Conservation (phyloP, 306 rosid genomes). For the Trifolium dubium region DNA sequence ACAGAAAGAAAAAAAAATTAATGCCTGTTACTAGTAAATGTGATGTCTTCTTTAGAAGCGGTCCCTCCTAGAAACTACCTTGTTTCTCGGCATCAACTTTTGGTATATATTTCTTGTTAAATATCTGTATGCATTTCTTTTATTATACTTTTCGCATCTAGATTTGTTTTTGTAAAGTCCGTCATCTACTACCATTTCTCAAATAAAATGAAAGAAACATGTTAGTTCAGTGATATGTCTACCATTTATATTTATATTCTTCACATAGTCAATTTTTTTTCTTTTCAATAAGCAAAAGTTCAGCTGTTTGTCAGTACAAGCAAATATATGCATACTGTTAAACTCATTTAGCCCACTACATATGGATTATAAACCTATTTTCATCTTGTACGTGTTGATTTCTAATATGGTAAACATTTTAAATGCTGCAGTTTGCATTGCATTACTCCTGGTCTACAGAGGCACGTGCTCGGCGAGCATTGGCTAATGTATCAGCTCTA, state of each 20-base stretch:
- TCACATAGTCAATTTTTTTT: neutral
- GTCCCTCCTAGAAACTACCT: slow-evolving; percentile 5
- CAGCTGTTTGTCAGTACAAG: neutral
- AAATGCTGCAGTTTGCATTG: slow-evolving; percentile 53
- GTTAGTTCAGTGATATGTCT: neutral
- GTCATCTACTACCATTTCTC: neutral
- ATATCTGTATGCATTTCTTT: slow-evolving; percentile 11
- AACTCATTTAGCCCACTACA: neutral
- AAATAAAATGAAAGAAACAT: slow-evolving; percentile 4
- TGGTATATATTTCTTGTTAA: slow-evolving; percentile 18
- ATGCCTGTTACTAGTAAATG: neutral
- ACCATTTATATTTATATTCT: slow-evolving; percentile 5
- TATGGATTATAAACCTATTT: slow-evolving; percentile 13
- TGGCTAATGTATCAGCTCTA: slow-evolving; percentile 91
- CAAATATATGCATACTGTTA: neutral
- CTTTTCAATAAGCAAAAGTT: neutral
- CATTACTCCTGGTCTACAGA: slow-evolving; percentile 88
- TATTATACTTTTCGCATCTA: neutral
- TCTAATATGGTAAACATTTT: slow-evolving; percentile 28
- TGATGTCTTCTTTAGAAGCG: neutral
- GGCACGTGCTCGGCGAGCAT: slow-evolving; percentile 92
- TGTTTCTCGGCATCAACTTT: slow-evolving; percentile 13
- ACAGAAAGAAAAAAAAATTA: neutral
- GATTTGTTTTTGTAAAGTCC: slow-evolving; percentile 13
- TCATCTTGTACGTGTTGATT: slow-evolving; percentile 27